Evolutionary conservation across 139 green algal genomes (phyloP), one percentile per base, ranked within the genome.

Genomic region (Tetradesmus obliquus): DNA sequence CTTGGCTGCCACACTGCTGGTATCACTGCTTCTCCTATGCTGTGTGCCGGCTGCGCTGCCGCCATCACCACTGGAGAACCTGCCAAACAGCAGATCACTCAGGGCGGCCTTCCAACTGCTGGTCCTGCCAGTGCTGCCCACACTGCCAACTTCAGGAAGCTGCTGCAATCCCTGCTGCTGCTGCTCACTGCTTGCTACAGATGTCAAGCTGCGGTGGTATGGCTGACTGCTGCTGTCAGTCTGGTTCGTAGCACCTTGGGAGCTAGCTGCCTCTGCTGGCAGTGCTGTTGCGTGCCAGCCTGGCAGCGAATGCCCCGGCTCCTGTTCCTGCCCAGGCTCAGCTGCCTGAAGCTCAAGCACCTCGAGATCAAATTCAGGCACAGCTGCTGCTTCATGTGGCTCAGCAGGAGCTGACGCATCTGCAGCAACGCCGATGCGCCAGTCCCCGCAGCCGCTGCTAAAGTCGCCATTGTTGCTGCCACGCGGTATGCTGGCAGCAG

Each of bases 391-490:
- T 4, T n/a, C n/a, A n/a, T n/a, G n/a, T n/a, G n/a, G n/a, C n/a
- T 74, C 15, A 24, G 66, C 66, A 74, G 22, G 66, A 24, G 66
- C n/a, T 12, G 12, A 1, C 66, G 22, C 66, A 74, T 74, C 15
- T 74, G 66, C 66, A 24, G 66, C 12, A 74, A 74, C 66, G 15
- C 15, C 66, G n/a, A 74, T 74, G 66, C 66, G 66, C 66, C 66
- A 74, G 66, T 74, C 66, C n/a, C 66, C 66, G 22, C 15, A 74
- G 15, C 2, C 15, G 13, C 12, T 74, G 15, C 15, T n/a, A 74
- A 74, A 74, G 66, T 74, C 66, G 66, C 66, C 66, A n/a, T 74
- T 74, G 66, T 74, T 74, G 66, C 66, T 74, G 66, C 66, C 66
- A 74, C 66, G 66, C 5, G 66, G 66, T 17, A 74, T n/a, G n/a